phyloP scores from a whole-genome alignment of 106 monocot species.

The Alisma plantagoaquatica region DNA sequence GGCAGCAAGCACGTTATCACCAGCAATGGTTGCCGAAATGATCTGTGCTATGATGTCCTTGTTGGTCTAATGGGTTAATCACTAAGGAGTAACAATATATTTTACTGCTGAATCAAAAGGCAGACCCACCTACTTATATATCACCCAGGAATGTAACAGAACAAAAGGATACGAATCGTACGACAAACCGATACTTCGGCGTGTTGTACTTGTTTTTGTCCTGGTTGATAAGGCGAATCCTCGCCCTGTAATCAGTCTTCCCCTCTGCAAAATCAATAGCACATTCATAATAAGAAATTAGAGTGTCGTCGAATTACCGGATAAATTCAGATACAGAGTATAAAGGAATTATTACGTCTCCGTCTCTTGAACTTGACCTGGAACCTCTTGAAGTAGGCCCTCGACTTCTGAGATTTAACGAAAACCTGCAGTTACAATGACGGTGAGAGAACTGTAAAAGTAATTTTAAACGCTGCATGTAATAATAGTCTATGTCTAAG shows the following conservation, averaged over 20 bases:
- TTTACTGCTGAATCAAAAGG: not conserved
- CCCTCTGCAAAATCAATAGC: conserved; percentile 33
- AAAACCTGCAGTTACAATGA: conserved; percentile 33
- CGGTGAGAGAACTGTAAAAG: no score
- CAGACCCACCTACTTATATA: no score
- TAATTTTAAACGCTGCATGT: no score
- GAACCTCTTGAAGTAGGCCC: conserved; percentile 85
- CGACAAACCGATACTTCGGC: conserved; percentile 86
- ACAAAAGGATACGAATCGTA: conserved; percentile 71
- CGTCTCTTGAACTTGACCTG: conserved; percentile 95
- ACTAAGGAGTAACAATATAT: not conserved
- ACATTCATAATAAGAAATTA: not conserved
- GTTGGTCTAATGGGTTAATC: conserved; percentile 42
- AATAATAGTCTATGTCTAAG: no score
- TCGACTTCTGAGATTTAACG: conserved; percentile 65
- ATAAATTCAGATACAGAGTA: not conserved
- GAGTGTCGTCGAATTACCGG: not conserved
- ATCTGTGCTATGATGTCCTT: conserved; percentile 71
- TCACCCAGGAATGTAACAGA: no score
- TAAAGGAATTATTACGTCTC: conserved; percentile 29
- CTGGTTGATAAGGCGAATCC: conserved; percentile 81
- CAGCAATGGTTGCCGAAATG: conserved; percentile 70
- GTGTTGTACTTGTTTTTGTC: conserved; percentile 97
- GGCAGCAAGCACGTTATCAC: conserved; percentile 66
- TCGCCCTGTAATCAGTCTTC: conserved; percentile 84